Conservation (phyloP, 176 grass and related monocot genomes). For the Eragrostis nindensis region DNA sequence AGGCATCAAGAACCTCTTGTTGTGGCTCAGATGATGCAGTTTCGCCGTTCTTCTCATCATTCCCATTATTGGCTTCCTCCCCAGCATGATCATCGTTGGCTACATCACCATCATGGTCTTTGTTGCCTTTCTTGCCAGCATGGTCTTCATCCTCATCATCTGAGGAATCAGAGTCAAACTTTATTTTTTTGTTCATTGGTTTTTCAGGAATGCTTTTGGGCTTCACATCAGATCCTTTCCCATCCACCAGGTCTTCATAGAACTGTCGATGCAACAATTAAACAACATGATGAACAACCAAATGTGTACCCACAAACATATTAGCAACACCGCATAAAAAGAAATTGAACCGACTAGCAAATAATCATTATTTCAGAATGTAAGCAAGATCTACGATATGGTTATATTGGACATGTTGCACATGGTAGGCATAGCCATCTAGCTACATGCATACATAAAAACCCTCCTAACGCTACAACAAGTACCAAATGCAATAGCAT, state of each 20-base stretch:
- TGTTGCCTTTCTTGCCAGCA: constrained; percentile 40
- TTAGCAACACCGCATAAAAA: neutral
- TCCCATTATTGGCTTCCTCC: constrained; percentile 23
- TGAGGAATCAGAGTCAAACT: constrained; percentile 86
- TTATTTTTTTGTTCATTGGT: constrained; percentile 86
- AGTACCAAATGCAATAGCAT: neutral
- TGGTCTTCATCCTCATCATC: constrained; percentile 57
- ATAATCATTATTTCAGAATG: neutral
- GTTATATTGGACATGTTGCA: neutral
- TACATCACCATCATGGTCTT: neutral
- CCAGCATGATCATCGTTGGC: neutral
- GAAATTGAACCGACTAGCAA: neutral
- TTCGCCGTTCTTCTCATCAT: constrained; percentile 49
- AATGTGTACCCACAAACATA: neutral
- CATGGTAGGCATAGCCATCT: neutral
- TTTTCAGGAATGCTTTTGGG: constrained; percentile 47
- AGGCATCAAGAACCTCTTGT: constrained; percentile 21
- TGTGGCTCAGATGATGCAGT: constrained; percentile 32
- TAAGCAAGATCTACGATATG: neutral
- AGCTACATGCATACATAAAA: neutral
- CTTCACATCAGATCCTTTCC: constrained; percentile 45
- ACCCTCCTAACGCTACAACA: neutral
- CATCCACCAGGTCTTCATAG: constrained; percentile 73
- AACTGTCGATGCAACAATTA: constrained; percentile 60
- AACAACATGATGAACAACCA: neutral